phyloP scores from a whole-genome alignment of 1,284 basidiomycete genomes.

The Ustilago trichophora region DNA sequence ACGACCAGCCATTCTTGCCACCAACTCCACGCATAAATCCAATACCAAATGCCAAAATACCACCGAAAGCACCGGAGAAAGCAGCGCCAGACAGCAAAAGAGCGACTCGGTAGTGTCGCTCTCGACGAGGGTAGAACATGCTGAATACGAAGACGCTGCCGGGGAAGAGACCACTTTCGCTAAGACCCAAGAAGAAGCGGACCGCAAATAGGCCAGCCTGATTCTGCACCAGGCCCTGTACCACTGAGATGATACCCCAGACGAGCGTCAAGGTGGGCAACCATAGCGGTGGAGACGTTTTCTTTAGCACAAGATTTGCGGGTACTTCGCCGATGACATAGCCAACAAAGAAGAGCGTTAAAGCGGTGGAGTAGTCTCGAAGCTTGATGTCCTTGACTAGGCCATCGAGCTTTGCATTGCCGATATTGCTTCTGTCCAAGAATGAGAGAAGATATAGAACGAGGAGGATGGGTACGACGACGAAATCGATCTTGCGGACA shows the following conservation, averaged over 20 bases:
- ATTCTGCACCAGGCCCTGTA: slow-evolving; percentile 72
- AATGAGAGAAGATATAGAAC: slow-evolving; percentile 45
- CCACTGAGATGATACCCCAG: slow-evolving; percentile 74
- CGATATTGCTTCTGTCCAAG: slow-evolving; percentile 54
- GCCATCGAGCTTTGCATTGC: slow-evolving; percentile 53
- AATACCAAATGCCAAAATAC: slow-evolving; percentile 71
- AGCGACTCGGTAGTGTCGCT: slow-evolving; percentile 74
- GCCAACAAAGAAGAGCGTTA: slow-evolving; percentile 52
- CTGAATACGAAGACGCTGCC: slow-evolving; percentile 75
- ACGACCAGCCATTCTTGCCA: slow-evolving; percentile 66
- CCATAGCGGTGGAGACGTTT: slow-evolving; percentile 73
- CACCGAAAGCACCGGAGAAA: slow-evolving; percentile 57
- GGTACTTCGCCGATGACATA: slow-evolving; percentile 55
- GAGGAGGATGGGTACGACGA: slow-evolving; percentile 53
- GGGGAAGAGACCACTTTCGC: slow-evolving; percentile 69
- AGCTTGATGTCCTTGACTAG: slow-evolving; percentile 45
- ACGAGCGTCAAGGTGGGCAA: slow-evolving; percentile 72
- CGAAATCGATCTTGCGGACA: slow-evolving; percentile 53
- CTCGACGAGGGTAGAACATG: slow-evolving; percentile 73
- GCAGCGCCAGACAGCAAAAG: slow-evolving; percentile 68
- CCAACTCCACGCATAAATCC: slow-evolving; percentile 74
- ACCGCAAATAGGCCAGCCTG: slow-evolving; percentile 73
- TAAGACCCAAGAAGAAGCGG: slow-evolving; percentile 69
- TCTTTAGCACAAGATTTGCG: slow-evolving; percentile 69
- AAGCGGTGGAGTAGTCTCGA: slow-evolving; percentile 41